A percentile compares a stretch with the other conserved stretches of the same genome.
phyloP scores from a whole-genome alignment of 352 stramenopile species.

The Pythium vanterpoolii region DNA sequence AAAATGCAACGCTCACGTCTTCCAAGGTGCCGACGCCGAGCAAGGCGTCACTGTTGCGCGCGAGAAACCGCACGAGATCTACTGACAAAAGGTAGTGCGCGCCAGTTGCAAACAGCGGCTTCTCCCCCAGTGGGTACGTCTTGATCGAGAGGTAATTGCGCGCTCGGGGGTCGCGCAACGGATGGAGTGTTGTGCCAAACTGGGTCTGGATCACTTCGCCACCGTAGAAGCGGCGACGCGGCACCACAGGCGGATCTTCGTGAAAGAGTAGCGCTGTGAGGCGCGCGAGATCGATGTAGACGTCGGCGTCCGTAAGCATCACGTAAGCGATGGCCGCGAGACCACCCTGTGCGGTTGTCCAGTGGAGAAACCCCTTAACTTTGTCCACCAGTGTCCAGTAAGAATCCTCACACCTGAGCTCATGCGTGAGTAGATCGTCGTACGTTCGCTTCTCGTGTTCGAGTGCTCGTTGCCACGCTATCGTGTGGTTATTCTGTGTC shows the following conservation, averaged over 20 bases:
- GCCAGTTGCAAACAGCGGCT: constrained; percentile 29
- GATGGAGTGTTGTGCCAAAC: constrained; percentile 4
- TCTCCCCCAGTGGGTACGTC: constrained; percentile 16
- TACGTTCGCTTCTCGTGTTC: constrained; percentile 30
- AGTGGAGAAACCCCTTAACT: constrained; percentile 37
- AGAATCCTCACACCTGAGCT: constrained; percentile 44
- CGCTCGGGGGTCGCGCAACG: constrained; percentile 3
- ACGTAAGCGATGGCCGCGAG: background rate
- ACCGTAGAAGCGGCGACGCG: constrained; percentile 22
- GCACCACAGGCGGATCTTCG: background rate
- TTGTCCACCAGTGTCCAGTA: constrained; percentile 49
- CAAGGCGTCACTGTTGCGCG: constrained; percentile 3
- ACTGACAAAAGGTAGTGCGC: constrained; percentile 34
- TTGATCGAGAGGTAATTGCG: constrained; percentile 21
- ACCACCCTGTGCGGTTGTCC: constrained; percentile 8
- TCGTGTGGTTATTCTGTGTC: background rate
- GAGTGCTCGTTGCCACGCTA: background rate
- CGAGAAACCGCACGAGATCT: constrained; percentile 31
- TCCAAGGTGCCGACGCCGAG: constrained; percentile 26
- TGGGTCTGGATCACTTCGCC: constrained; percentile 30
- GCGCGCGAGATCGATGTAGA: constrained; percentile 14
- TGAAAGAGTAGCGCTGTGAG: background rate
- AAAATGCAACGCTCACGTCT: constrained; percentile 48
- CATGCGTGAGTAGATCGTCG: constrained; percentile 41
- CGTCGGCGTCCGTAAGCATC: constrained; percentile 60